A percentile compares a stretch with the other conserved stretches of the same genome.
Conservation (phyloP, 139 green algal genomes). For the Chara braunii region DNA sequence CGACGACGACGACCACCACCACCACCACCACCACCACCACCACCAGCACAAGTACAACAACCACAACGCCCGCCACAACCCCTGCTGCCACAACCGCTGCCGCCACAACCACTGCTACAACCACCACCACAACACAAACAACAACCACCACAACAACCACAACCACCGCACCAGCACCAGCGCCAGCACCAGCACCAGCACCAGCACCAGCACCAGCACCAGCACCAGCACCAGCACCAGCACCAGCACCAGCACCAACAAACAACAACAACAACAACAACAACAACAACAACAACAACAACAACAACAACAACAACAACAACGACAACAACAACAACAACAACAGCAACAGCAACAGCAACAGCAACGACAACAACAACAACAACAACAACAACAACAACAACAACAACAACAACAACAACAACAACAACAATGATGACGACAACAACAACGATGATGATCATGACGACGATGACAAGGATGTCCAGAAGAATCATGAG, state of each 20-base stretch:
- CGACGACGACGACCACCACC: background rate
- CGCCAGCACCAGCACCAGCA: background rate
- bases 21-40: constrained; percentile 2
- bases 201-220: background rate
- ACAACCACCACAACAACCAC: background rate
- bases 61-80: background rate
- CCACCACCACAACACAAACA: background rate
- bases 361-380: constrained; percentile 2
- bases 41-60: background rate
- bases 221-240: background rate
- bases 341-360: constrained; percentile 1
- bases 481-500: background rate
- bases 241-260: too few species aligned
- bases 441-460: background rate
- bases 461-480: too few species aligned
- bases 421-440: background rate
- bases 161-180: too few species aligned
- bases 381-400: constrained; percentile 7
- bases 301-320: background rate
- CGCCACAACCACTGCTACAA: background rate
- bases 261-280: background rate
- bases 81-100: background rate
- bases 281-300: background rate
- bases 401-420: constrained; percentile 6
- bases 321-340: constrained; percentile 1